Base-by-base conservation (phyloP, 1,284 basidiomycete genomes). In the Stygiomarasmius scandens region DNA sequence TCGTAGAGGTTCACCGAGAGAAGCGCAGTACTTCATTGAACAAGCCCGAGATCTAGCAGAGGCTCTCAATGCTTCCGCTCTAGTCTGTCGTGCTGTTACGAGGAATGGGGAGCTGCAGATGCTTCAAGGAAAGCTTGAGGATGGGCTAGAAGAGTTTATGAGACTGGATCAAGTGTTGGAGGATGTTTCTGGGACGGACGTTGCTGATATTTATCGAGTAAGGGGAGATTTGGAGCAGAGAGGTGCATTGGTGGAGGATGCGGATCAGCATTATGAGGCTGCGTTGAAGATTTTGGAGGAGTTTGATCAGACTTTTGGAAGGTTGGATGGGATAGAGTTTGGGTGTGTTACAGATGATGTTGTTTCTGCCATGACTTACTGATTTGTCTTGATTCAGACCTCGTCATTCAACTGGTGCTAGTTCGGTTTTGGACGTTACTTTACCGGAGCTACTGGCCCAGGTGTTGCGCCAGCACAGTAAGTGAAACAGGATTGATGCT, bases 11-110 rank as follows among this genome's bases (percentile, higher is more conserved):
- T 92, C 92, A 1, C 83, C 86, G 6, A 84, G 89, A 24, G 92
- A 95, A 65, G 86, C 90, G 3, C 87, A 93, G 61, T 94, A 90
- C 66, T 95, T 93, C 68, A 78, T 89, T 1, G 78, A 85, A 41
- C 88, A 93, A 65, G 90, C 89, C 0, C 75, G 81, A 11, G 82
- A 87, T 20, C 75, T 96, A 3, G 89, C 92, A 0, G 76, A 80
- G 43, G 77, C 86, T 2, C 68, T 93, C 12, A 86, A 85, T 55
- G 83, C 89, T 0, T 83, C 87, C 2, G 80, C 84, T 0, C 76
- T 91, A 65, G 69, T 82, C 1, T 83, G 86, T 20, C 82, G 89
- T 6, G 88, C 90, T 0, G 71, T 88, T 16, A 78, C 86, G 0
- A 77, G 82, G 56, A 81, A 83, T 49, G 88, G 84, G 2, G 90